Conservation (phyloP, 73 alveolate genomes). For the Effrenium voratum region DNA sequence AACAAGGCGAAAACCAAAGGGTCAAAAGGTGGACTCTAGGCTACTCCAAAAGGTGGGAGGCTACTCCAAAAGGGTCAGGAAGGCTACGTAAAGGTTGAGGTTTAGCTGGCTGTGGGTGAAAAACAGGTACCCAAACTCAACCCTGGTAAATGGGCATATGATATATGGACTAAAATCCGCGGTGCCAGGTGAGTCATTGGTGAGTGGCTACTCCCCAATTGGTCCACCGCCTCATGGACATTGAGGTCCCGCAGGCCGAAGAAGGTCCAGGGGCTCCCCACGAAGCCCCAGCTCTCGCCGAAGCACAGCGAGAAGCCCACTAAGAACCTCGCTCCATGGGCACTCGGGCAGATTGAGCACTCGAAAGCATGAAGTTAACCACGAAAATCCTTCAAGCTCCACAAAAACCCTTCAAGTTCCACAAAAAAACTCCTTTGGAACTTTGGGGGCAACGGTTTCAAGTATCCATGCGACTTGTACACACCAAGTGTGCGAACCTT, state of each 20-base stretch:
- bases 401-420: not conserved
- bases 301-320: slow-evolving; percentile 63
- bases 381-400: too few relatives aligned
- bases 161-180: not conserved
- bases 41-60: too few relatives aligned
- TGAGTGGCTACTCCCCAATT: not conserved
- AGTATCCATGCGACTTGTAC: not conserved
- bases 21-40: too few relatives aligned
- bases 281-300: slow-evolving; percentile 41
- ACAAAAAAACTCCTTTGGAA: not conserved
- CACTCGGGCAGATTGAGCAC: not conserved
- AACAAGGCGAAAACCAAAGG: too few relatives aligned
- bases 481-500: too few relatives aligned
- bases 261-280: slow-evolving; percentile 73
- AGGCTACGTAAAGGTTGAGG: too few relatives aligned
- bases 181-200: not conserved
- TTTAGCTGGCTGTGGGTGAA: not conserved
- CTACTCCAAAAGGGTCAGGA: too few relatives aligned
- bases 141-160: not conserved
- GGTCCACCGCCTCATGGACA: slow-evolving; percentile 2
- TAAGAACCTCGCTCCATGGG: slow-evolving; percentile 9
- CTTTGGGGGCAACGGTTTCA: not conserved
- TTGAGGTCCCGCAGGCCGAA: slow-evolving; percentile 43
- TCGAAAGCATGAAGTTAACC: not conserved
- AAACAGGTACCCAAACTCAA: not conserved